Percentiles rank a stretch among this genome's conserved stretches.
Conservation (phyloP, 139 green algal species). For the Tetradesmus obliquus region DNA sequence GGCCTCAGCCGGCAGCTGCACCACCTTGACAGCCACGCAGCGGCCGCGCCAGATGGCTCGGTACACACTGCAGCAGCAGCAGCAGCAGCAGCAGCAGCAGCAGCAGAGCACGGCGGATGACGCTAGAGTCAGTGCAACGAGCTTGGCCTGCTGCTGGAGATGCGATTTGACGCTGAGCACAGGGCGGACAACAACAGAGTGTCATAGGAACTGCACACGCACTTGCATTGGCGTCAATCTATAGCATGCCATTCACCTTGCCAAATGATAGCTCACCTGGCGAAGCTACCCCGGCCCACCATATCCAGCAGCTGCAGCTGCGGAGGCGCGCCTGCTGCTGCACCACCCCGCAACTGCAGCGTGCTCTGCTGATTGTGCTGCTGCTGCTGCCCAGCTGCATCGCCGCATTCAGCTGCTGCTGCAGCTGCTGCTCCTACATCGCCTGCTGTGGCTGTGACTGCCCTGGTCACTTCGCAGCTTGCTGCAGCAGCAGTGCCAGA, state of each 20-base stretch:
- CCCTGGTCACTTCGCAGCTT: neutral
- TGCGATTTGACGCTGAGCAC: too few relatives aligned
- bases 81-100: neutral
- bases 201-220: too few relatives aligned
- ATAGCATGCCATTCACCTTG: too few relatives aligned
- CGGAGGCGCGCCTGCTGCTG: neutral
- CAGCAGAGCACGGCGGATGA: neutral
- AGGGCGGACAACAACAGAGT: too few relatives aligned
- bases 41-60: conserved; percentile 40
- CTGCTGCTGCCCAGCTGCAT: neutral
- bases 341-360: neutral
- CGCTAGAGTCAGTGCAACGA: too few relatives aligned
- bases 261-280: too few relatives aligned
- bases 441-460: neutral
- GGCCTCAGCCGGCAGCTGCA: conserved; percentile 26
- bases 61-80: conserved; percentile 6
- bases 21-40: conserved; percentile 37
- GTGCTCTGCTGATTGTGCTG: neutral
- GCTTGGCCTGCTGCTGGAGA: too few relatives aligned
- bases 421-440: neutral
- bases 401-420: neutral
- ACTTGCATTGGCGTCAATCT: too few relatives aligned
- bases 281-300: conserved; percentile 38
- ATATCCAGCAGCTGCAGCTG: conserved; percentile 47
- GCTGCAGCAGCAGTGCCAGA: neutral